A percentile compares a stretch with the other conserved stretches of the same genome.
phyloP scores from a whole-genome alignment of 23 red algal species.

The Pyropia haitanensis region DNA sequence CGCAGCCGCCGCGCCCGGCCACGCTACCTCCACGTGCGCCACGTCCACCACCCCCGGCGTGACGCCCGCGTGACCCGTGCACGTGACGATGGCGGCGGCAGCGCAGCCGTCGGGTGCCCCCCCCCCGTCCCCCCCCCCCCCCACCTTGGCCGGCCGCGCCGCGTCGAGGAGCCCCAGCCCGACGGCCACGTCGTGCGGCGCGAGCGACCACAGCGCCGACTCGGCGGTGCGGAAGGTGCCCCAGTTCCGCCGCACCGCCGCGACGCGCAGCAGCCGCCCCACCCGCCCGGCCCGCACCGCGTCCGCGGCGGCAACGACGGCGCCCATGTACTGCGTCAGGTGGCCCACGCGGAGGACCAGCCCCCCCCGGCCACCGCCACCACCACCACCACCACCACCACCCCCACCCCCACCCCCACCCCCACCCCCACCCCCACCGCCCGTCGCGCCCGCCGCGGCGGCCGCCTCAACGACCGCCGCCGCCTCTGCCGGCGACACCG shows the following conservation, averaged over 20 bases:
- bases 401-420: neutral
- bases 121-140: neutral
- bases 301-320: constrained; percentile 1
- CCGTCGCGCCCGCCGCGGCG: neutral
- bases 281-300: constrained; percentile 12
- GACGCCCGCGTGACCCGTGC: constrained; percentile 25
- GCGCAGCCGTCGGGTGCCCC: neutral
- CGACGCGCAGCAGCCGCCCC: constrained; percentile 22
- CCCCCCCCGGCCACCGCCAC: neutral
- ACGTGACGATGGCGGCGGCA: constrained; percentile 3
- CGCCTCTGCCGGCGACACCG: constrained; percentile 13
- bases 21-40: constrained; percentile 21
- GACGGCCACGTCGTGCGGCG: constrained; percentile 55
- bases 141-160: neutral
- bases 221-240: constrained; percentile 56
- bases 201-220: constrained; percentile 44
- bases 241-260: constrained; percentile 30
- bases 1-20: neutral
- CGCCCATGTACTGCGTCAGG: constrained; percentile 24
- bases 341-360: constrained; percentile 51
- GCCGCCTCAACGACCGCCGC: constrained; percentile 8
- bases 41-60: constrained; percentile 22
- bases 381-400: neutral
- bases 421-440: neutral
- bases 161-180: constrained; percentile 7